A percentile compares a stretch with the other conserved stretches of the same genome.
Conservation (phyloP, 768 basidiomycete genomes). For the Pholiota molesta region DNA sequence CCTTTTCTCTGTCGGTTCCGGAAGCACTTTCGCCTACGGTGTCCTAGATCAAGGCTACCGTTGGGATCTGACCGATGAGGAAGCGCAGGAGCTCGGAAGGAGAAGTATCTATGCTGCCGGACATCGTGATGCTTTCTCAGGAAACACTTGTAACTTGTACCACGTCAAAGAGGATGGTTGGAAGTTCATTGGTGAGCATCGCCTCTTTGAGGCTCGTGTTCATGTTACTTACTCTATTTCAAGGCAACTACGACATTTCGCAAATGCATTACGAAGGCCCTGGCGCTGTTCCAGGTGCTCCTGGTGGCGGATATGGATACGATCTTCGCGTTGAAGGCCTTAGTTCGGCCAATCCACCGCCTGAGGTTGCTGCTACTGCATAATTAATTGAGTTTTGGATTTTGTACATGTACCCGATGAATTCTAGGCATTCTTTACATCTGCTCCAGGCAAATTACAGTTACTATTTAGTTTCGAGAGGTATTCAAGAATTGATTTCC, state of each 20-base stretch:
- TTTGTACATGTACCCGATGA: conserved; percentile 20
- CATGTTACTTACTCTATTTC: conserved; percentile 12
- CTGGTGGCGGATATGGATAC: conserved; percentile 79
- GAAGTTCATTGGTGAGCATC: conserved; percentile 86
- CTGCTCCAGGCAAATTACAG: background rate
- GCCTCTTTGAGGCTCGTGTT: background rate
- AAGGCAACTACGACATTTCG: conserved; percentile 92
- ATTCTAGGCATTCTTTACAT: conserved; percentile 14
- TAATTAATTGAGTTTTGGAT: conserved; percentile 15
- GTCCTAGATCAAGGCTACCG: conserved; percentile 94
- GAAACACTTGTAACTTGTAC: conserved; percentile 95
- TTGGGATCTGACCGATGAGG: conserved; percentile 91
- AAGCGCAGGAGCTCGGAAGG: conserved; percentile 92
- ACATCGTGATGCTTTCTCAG: conserved; percentile 95
- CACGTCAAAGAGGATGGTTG: conserved; percentile 95
- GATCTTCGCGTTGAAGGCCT: conserved; percentile 66
- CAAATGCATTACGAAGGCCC: conserved; percentile 91
- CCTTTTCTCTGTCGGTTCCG: conserved; percentile 98
- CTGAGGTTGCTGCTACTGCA: conserved; percentile 26
- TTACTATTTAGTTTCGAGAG: background rate
- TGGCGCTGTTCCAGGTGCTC: conserved; percentile 63
- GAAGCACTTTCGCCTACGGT: conserved; percentile 99
- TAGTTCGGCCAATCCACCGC: conserved; percentile 54
- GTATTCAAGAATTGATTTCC: conserved; percentile 10
- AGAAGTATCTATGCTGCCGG: conserved; percentile 96